Evolutionary conservation across 129 eudicot genomes (phyloP), one percentile per base, ranked within the genome.

Genomic region (Tagetes erecta): DNA sequence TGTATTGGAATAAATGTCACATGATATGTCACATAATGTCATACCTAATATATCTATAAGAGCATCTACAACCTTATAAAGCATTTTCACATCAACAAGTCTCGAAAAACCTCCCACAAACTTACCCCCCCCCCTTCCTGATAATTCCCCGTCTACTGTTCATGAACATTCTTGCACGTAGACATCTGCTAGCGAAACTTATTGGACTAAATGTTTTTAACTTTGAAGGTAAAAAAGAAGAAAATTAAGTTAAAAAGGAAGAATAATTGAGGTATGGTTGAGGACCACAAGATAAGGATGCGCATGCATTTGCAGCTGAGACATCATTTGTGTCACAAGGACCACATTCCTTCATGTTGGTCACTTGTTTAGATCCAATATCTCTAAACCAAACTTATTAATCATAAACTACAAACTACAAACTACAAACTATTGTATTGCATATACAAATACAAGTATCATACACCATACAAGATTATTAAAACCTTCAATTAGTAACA

Each of bases 291-390:
- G 80, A 56, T 68, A 77, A 77, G 70, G 11, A 14, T 69, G 27
- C 39, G 75, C 76, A 68, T 77, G 75, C 81, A 45, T 77, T 68
- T 77, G 81, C 73, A 57, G 74, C 56, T 10, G 62, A 77, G 40
- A 74, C 8, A 47, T 74, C 39, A 47, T 59, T 52, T 56, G 34
- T 55, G 12, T 53, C 9, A 39, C 42, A 69, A 67, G 75, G 81
- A 77, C 81, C 81, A 69, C 63, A 37, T 64, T 74, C 62, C 39
- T 72, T 72, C 58, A 0, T 60, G 31, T 74, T 47, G 62, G 47
- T 63, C 71, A 10, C 36, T 36, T 34, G 39, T 14, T 50, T 68
- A 37, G 1, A 75, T 44, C 46, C 55, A 38, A 71, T 20, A 6
- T 39, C 56, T 55, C 55, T 14, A 38, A 71, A 10, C 8, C 6